These are phyloP conservation scores for Nakaseomyces uthaithaninus DNA, from an alignment of 1,139 yeast species.

Conservation along the genomic window DNA sequence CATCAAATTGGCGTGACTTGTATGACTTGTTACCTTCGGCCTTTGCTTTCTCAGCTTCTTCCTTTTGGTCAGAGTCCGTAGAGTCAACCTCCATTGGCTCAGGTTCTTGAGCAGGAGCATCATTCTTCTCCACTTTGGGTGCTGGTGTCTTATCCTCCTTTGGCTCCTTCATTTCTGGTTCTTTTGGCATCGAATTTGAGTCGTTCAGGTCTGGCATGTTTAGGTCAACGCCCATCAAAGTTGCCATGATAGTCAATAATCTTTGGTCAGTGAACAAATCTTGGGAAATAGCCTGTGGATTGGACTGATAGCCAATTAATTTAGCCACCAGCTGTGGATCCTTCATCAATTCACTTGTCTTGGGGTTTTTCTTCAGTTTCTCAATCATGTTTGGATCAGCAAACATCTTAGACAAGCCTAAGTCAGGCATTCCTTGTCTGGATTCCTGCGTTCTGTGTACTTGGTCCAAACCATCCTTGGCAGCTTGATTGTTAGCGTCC, in stretches of 20 bases:
- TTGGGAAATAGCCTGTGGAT: constrained; percentile 64
- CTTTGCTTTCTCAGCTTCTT: constrained; percentile 69
- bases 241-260: constrained; percentile 80
- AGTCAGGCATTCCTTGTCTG: constrained; percentile 44
- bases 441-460: constrained; percentile 39
- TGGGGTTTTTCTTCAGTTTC: constrained; percentile 74
- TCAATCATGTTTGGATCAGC: constrained; percentile 71
- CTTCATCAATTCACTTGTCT: constrained; percentile 76
- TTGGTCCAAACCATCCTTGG: constrained; percentile 68
- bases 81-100: constrained; percentile 33
- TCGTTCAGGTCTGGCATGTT: constrained; percentile 35
- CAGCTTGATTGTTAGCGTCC: constrained; percentile 79
- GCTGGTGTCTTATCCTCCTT: constrained; percentile 22
- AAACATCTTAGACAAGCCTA: constrained; percentile 72
- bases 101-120: constrained; percentile 28
- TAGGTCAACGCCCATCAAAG: constrained; percentile 75
- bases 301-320: constrained; percentile 52
- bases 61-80: constrained; percentile 35
- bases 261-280: constrained; percentile 72
- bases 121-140: constrained; percentile 29
- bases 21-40: constrained; percentile 81
- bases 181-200: constrained; percentile 28
- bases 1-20: constrained; percentile 83
- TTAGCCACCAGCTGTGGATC: constrained; percentile 80
- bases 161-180: constrained; percentile 26